Percentiles rank a stretch among this genome's conserved stretches.
phyloP scores from a whole-genome alignment of 2,329 filamentous ascomycete species.

The Clonostachys byssicola region DNA sequence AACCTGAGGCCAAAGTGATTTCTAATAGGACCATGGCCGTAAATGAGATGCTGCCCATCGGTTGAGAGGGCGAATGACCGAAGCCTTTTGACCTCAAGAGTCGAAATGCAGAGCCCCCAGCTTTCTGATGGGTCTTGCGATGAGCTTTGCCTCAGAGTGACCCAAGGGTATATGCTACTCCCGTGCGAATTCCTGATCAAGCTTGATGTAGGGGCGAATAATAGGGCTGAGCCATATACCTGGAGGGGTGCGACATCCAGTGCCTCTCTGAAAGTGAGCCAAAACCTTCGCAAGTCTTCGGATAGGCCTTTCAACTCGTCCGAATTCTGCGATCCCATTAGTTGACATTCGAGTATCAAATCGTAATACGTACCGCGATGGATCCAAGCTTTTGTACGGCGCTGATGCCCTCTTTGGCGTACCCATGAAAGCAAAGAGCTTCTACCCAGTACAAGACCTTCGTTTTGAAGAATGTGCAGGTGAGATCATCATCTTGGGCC shows the following conservation, averaged over 20 bases:
- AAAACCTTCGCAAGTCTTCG: neutral
- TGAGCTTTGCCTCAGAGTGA: slow-evolving; percentile 22
- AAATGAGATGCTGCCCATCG: too few relatives aligned
- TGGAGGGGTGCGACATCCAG: neutral
- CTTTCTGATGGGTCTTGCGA: slow-evolving; percentile 22
- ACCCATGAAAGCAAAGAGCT: slow-evolving; percentile 22
- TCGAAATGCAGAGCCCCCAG: slow-evolving; percentile 6
- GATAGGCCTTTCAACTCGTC: too few relatives aligned
- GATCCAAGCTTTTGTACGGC: too few relatives aligned
- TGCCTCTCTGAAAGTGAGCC: too few relatives aligned
- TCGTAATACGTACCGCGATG: too few relatives aligned
- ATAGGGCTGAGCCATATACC: neutral
- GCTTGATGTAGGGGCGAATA: slow-evolving; percentile 14
- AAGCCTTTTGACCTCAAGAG: neutral
- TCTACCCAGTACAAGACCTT: slow-evolving; percentile 38
- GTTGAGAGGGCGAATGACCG: too few relatives aligned
- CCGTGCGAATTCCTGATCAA: slow-evolving; percentile 16
- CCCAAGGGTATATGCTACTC: slow-evolving; percentile 16
- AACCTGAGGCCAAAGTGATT: too few relatives aligned
- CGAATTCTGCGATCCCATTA: slow-evolving; percentile 4
- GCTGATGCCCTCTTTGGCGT: too few relatives aligned
- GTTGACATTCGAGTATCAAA: neutral
- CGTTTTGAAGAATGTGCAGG: slow-evolving; percentile 21
- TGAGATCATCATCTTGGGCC: slow-evolving; percentile 10
- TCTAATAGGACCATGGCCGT: too few relatives aligned